Evolutionary conservation across 2,329 filamentous ascomycete species (phyloP).

Genomic region (Cryphonectria japonica): DNA sequence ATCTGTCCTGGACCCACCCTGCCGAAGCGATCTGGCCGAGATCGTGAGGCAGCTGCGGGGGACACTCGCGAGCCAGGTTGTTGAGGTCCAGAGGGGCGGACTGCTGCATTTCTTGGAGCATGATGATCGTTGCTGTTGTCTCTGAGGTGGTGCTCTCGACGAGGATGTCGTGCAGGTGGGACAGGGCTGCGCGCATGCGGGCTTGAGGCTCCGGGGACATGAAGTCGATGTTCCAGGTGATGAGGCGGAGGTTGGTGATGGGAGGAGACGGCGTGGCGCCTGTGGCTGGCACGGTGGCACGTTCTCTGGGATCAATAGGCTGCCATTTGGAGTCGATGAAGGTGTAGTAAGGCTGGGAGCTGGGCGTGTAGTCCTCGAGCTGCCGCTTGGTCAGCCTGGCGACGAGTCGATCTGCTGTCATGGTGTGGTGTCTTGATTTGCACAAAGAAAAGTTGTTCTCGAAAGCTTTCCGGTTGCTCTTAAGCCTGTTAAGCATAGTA

Average conservation of each 20-base stretch:
- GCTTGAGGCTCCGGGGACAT: conserved; percentile 35
- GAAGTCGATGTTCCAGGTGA: conserved; percentile 42
- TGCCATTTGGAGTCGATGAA: conserved; percentile 34
- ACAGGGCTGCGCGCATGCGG: conserved; percentile 36
- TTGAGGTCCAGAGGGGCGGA: conserved; percentile 12
- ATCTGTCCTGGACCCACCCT: conserved; percentile 49
- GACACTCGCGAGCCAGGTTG: neutral
- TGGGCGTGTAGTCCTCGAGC: conserved; percentile 31
- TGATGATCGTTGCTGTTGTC: conserved; percentile 45
- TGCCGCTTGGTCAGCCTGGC: conserved; percentile 20
- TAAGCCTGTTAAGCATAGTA: neutral
- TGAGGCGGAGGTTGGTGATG: conserved; percentile 34
- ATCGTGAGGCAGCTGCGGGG: conserved; percentile 43
- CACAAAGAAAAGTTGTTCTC: too few species aligned
- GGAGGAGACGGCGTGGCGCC: neutral
- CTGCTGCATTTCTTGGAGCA: conserved; percentile 51
- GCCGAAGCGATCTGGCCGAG: conserved; percentile 46
- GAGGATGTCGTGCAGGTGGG: conserved; percentile 32
- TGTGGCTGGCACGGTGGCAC: neutral
- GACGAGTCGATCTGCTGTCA: conserved; percentile 6
- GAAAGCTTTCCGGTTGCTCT: neutral
- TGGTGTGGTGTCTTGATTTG: neutral
- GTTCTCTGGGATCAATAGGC: neutral
- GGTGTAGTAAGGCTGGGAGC: conserved; percentile 34
- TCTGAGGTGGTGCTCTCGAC: conserved; percentile 9